Base-by-base conservation (phyloP, 2,329 filamentous ascomycete species). In the Penicillium sp. region DNA sequence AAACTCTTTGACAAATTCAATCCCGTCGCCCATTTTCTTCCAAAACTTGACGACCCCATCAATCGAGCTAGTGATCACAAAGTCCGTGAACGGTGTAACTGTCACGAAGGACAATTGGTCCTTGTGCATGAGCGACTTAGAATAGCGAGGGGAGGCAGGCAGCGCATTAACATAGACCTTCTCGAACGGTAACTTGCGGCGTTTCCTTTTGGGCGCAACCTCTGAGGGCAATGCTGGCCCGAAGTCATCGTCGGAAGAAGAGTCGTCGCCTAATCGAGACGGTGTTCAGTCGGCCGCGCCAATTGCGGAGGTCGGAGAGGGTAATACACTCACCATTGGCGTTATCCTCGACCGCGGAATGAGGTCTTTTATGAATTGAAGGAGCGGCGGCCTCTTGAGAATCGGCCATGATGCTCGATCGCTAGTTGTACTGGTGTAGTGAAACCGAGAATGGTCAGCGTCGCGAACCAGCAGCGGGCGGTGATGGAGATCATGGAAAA, bases 41-140 rank as follows among this genome's bases (percentile, higher is more conserved):
- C 92, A 98, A 64, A 98, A 98, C 65, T 98, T 98, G 52, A 96
- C 90, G 0, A 90, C 84, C n/a, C 93, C 93, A 60, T 98, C 92
- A 29, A 85, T 70, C 0, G 92, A 96, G 44, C 85, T 86, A 1
- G 92, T 98, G 46, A 98, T 92, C 25, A 98, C 73, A 60, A 98
- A 98, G 52, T 96, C 92, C 42, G 90, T 95, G 42, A 83, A 71
- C 1, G 89, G 89, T 1, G 93, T 95, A 62, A 95, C 81, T 9
- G 82, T 93, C 47, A 86, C 78, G 56, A 89, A 96, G 40, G 84
- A 78, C 33, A 98, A 69, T 67, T 95, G 88, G 52, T 98, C 92
- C 68, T 90, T 89, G 75, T 98, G 92, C 93, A 98, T 98, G 57
- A 98, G 73, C 30, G 92, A 96, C 59, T 89, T 94, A 41, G 85